Evolutionary conservation across 805 yeast genomes (phyloP).

Genomic region (Wickerhamomyces queroliae): DNA sequence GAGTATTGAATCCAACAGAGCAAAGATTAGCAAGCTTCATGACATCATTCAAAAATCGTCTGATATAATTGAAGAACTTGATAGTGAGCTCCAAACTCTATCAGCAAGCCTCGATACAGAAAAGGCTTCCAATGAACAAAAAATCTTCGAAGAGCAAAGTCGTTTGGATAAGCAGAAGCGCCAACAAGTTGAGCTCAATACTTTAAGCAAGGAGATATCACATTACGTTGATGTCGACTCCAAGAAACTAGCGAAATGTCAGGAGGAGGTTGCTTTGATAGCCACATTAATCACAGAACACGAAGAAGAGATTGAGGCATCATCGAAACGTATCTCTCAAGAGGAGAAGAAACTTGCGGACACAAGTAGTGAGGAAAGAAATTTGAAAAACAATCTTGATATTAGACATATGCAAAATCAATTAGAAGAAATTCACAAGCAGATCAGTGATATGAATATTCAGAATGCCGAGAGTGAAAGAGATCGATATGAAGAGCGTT

Average conservation of each 20-base stretch:
- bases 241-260: slow-evolving; percentile 4
- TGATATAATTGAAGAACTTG: slow-evolving; percentile 13
- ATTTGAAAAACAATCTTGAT: slow-evolving; percentile 59
- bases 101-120: slow-evolving; percentile 13
- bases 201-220: slow-evolving; percentile 31
- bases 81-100: slow-evolving; percentile 16
- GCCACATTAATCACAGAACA: slow-evolving; percentile 13
- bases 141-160: background rate
- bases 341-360: slow-evolving; percentile 43
- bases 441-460: slow-evolving; percentile 41
- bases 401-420: slow-evolving; percentile 39
- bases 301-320: slow-evolving; percentile 23
- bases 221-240: slow-evolving; percentile 1
- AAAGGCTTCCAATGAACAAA: slow-evolving; percentile 1
- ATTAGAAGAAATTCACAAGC: slow-evolving; percentile 28
- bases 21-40: slow-evolving; percentile 20
- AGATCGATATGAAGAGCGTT: slow-evolving; percentile 53
- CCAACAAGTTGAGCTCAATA: slow-evolving; percentile 21
- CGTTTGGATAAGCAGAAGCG: slow-evolving; percentile 10
- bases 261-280: slow-evolving; percentile 11
- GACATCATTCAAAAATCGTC: slow-evolving; percentile 16
- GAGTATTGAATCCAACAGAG: slow-evolving; percentile 30
- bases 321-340: slow-evolving; percentile 23
- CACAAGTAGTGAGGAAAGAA: slow-evolving; percentile 55
- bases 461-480: slow-evolving; percentile 56